Evolutionary conservation across 164 flowering plant species (phyloP).

Genomic region (Berberis thunbergii): DNA sequence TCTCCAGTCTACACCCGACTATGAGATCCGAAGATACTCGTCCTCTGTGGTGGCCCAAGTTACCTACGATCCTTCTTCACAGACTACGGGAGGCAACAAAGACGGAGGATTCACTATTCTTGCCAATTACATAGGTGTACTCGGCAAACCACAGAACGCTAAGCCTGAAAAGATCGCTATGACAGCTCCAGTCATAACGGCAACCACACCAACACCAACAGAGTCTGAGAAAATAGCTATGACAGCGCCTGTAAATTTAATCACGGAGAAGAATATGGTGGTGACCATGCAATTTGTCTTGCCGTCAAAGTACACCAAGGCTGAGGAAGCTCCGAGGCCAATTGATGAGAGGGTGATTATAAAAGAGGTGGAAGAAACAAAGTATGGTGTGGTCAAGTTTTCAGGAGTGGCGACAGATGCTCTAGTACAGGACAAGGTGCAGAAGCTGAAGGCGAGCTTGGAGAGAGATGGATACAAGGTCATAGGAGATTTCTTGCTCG

Average conservation of each 20-base stretch:
- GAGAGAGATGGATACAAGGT: conserved; percentile 68
- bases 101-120: conserved; percentile 70
- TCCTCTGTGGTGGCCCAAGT: conserved; percentile 60
- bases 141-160: conserved; percentile 67
- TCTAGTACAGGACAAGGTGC: conserved; percentile 59
- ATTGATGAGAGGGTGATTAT: conserved; percentile 76
- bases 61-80: conserved; percentile 55
- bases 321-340: conserved; percentile 79
- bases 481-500: conserved; percentile 46
- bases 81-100: conserved; percentile 42
- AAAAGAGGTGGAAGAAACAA: conserved; percentile 69
- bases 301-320: conserved; percentile 50
- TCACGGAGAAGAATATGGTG: conserved; percentile 20
- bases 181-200: conserved; percentile 84
- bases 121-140: conserved; percentile 74
- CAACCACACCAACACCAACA: conserved; percentile 4
- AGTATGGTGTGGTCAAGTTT: conserved; percentile 67
- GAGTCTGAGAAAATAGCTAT: conserved; percentile 47
- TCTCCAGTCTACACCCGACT: conserved; percentile 39
- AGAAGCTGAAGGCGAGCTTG: conserved; percentile 45
- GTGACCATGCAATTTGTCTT: conserved; percentile 75
- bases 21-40: conserved; percentile 67
- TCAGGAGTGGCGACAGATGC: conserved; percentile 52
- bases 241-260: conserved; percentile 61
- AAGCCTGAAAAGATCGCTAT: conserved; percentile 72